phyloP scores from a whole-genome alignment of 805 yeast genomes.

The Ogataea degrootiae region DNA sequence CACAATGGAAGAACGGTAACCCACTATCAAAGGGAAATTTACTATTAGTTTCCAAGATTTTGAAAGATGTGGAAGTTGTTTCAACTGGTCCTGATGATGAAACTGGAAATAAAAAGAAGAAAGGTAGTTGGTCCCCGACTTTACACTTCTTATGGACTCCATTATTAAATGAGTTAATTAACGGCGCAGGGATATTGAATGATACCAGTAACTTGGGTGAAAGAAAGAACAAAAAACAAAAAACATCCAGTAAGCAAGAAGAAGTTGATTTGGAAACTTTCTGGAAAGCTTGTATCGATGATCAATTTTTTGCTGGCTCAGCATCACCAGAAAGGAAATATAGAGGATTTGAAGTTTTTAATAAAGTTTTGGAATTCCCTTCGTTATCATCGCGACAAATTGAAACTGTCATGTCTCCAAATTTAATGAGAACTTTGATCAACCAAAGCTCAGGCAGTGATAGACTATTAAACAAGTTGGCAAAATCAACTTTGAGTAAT shows the following conservation, averaged over 20 bases:
- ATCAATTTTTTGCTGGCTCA: slow-evolving; percentile 67
- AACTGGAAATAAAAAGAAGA: slow-evolving; percentile 38
- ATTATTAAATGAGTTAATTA: slow-evolving; percentile 41
- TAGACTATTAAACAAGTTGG: slow-evolving; percentile 62
- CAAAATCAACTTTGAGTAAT: slow-evolving; percentile 45
- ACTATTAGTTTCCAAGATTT: slow-evolving; percentile 52
- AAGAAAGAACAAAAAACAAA: slow-evolving; percentile 33
- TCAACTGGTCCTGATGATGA: slow-evolving; percentile 35
- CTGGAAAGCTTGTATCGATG: slow-evolving; percentile 78
- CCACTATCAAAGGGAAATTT: slow-evolving; percentile 73
- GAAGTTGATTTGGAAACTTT: slow-evolving; percentile 33
- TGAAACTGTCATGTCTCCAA: slow-evolving; percentile 46
- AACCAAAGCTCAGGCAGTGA: slow-evolving; percentile 69
- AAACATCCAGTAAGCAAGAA: slow-evolving; percentile 14
- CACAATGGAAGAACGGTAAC: slow-evolving; percentile 64
- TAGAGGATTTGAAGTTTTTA: slow-evolving; percentile 77
- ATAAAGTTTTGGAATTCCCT: slow-evolving; percentile 35
- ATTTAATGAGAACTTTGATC: slow-evolving; percentile 66
- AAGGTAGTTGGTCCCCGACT: slow-evolving; percentile 69
- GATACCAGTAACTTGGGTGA: slow-evolving; percentile 19
- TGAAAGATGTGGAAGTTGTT: slow-evolving; percentile 50
- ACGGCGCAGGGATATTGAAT: slow-evolving; percentile 1
- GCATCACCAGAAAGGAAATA: slow-evolving; percentile 83
- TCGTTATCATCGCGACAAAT: slow-evolving; percentile 13
- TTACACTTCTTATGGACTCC: slow-evolving; percentile 74